Evolutionary conservation across 495 filamentous ascomycete species (phyloP), one percentile per base, ranked within the genome.

Genomic region (Neurospora cerealis): DNA sequence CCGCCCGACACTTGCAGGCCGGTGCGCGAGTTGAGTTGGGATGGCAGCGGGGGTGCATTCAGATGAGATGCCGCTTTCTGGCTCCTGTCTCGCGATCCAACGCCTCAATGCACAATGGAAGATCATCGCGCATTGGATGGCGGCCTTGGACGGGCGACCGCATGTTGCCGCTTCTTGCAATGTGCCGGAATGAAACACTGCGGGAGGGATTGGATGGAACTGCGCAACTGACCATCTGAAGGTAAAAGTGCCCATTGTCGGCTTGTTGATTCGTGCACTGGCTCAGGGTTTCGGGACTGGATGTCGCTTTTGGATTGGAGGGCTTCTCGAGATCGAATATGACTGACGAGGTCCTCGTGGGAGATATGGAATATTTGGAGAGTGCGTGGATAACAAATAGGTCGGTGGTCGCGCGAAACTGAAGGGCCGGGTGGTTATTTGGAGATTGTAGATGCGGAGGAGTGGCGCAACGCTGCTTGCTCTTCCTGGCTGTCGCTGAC

Each of bases 151-250:
- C 41, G 48, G 38, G 28, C 54, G 28, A 41, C 70, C 24, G n/a
- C 70, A 39, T 41, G 70, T 40, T 39, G 70, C 9, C 38, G 15
- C 42, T n/a, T 10, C 70, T 39, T 39, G 36, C 24, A 54, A 71
- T 28, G 38, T 71, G 38, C 70, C 21, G 39, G 70, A 48, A 71
- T 41, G 70, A n/a, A 46, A 71, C 36, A 32, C 39, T 32, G 39
- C 32, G 39, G 70, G 42, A 66, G 70, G 44, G 21, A 69, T 24
- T 19, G 24, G 69, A 24, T 69, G 46, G 60, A 71, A 71, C 28
- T 32, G 74, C 39, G 44, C 11, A 44, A 85, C 86, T 76, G 77
- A 88, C 86, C 87, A 88, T 77, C 83, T 86, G 80, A 88, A 88
- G 10, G 82, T 80, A 74, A 84, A 88, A 76, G 78, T 86, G 73